Evolutionary conservation across 2,329 filamentous ascomycete genomes (phyloP), one percentile per base, ranked within the genome.

Genomic region (Ascochyta fabae): DNA sequence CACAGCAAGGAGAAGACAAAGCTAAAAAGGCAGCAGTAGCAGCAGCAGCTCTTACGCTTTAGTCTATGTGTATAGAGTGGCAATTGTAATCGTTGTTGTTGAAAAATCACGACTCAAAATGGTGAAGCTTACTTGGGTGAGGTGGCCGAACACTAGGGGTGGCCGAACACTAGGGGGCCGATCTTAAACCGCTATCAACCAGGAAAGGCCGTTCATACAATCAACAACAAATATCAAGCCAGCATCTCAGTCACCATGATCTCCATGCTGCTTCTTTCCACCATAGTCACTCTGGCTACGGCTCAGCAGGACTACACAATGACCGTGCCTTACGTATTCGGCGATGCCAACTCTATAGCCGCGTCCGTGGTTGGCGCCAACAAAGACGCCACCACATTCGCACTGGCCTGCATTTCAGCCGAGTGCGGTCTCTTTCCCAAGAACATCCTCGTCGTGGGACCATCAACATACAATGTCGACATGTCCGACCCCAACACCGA

Each of bases 351-450:
- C 3, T 22, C 48, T 16, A 31, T 64, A 9, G 35, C 26, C 22
- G 63, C 55, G 13, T 65, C 65, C 24, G 40, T 68, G 27, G 38
- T 68, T n/a, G 29, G 48, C n/a, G 65, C 53, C 26, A 53, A 56
- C 42, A 29, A 48, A 9, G 29, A 43, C 6, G 56, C 59, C 2
- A 68, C 65, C 4, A 61, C 61, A 9, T 15, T 64, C 16, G 26
- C 50, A 0, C 50, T 68, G 1, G 35, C 44, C n/a, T 66, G 62
- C 47, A 24, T 52, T 1, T 1, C 19, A 12, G 8, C 43, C 3
- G 61, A 64, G 0, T 68, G 64, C 44, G 65, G 64, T 6, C 51
- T 68, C 10, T 65, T 65, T n/a, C 64, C 63, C 24, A 38, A 49
- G 3, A 56, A 67, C 5, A 62, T 58, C 8, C 41, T 69, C 12